These are phyloP conservation scores for Suillus subluteus DNA, from an alignment of 768 basidiomycete species.

Conservation along the genomic window DNA sequence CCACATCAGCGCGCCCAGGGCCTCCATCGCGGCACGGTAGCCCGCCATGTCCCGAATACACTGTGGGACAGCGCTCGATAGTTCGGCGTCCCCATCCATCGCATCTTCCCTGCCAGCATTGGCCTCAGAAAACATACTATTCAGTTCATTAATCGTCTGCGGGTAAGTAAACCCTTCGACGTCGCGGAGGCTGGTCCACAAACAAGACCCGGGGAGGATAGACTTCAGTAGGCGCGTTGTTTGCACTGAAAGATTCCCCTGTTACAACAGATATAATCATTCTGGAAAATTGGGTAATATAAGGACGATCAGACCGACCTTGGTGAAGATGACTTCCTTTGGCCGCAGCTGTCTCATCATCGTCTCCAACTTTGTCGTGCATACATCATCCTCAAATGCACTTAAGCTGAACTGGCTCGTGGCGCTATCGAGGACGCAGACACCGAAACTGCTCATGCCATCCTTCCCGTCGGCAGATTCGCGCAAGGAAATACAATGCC, in stretches of 20 bases:
- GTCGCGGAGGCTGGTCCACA: conserved; percentile 86
- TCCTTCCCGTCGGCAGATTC: conserved; percentile 45
- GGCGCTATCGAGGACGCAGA: conserved; percentile 91
- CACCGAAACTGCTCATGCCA: conserved; percentile 69
- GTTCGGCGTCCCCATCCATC: conserved; percentile 47
- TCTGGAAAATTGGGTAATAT: not conserved
- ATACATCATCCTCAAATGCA: conserved; percentile 89
- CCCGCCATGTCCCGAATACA: conserved; percentile 76
- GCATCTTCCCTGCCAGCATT: conserved; percentile 43
- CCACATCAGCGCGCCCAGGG: conserved; percentile 93
- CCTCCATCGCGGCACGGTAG: conserved; percentile 72
- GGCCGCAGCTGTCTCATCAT: conserved; percentile 88
- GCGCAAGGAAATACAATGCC: conserved; percentile 90
- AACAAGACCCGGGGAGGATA: conserved; percentile 76
- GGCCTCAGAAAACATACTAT: conserved; percentile 56
- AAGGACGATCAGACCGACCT: conserved; percentile 50
- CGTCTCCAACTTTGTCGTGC: conserved; percentile 91
- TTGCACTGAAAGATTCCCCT: conserved; percentile 86
- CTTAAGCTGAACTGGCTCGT: conserved; percentile 95
- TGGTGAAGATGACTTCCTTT: conserved; percentile 89
- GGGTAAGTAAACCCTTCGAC: conserved; percentile 84
- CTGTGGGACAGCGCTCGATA: conserved; percentile 55
- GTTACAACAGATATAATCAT: conserved; percentile 6
- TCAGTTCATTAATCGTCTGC: conserved; percentile 69
- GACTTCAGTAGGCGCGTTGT: conserved; percentile 84